Conservation (phyloP, 441 rosid species). For the Populus tomentosa region DNA sequence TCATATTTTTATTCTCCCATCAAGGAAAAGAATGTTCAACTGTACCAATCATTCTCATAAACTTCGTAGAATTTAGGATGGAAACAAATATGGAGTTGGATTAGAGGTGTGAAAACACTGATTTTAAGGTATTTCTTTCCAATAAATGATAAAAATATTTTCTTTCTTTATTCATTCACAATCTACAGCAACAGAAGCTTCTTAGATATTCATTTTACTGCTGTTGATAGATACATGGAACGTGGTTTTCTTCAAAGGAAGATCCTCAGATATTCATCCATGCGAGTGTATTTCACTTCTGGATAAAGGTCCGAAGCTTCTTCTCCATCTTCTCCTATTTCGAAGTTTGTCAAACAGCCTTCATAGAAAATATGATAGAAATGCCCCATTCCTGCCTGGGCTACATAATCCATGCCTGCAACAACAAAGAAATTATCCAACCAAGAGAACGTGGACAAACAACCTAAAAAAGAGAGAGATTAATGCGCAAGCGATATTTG, state of each 20-base stretch:
- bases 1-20: background rate
- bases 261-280: slow-evolving; percentile 37
- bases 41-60: background rate
- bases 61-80: too few relatives aligned
- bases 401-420: slow-evolving; percentile 50
- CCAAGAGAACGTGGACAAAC: background rate
- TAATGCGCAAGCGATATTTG: background rate
- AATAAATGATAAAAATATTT: too few relatives aligned
- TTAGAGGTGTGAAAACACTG: too few relatives aligned
- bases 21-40: background rate
- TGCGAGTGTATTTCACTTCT: slow-evolving; percentile 55
- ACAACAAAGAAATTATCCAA: background rate
- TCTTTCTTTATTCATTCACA: too few relatives aligned
- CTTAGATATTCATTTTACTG: background rate
- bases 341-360: slow-evolving; percentile 66
- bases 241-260: slow-evolving; percentile 17
- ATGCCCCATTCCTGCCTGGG: slow-evolving; percentile 62
- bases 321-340: slow-evolving; percentile 58
- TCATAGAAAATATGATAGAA: slow-evolving; percentile 76
- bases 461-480: background rate
- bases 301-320: slow-evolving; percentile 82
- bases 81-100: too few relatives aligned
- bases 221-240: background rate
- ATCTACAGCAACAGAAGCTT: background rate
- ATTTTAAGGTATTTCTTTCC: too few relatives aligned